Base-by-base conservation (phyloP, 257 asterid genomes). In the Rubia yunnanensis region DNA sequence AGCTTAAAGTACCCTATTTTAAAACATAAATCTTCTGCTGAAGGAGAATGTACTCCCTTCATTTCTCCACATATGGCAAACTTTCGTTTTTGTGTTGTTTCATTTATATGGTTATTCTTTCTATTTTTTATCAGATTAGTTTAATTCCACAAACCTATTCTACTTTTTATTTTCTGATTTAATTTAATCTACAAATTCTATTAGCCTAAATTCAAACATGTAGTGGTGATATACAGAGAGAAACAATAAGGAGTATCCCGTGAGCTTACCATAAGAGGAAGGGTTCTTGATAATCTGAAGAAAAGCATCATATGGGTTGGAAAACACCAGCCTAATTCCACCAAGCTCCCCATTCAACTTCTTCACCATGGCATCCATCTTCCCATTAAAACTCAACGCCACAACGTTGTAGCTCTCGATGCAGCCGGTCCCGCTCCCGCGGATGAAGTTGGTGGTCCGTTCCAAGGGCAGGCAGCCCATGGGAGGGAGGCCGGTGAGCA, bases 391-490 rank as follows among this genome's bases (percentile, higher is more conserved):
- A 39, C 59, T 76, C 59, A 66, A 20, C 1, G 97, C 96, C 48
- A 92, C 91, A 1, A 1, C 34, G 28, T 92, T 92, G 77, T 92
- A 92, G 23, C 71, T 72, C 6, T 92, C 88, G 72, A 73, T 66
- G 77, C 98, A 92, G 6, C 58, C 81, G 41, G 70, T 71, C 20
- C 96, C 98, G 49, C 78, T 70, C 18, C 98, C 98, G 62, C 78
- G 78, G 4, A 89, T 49, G 54, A 69, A 85, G 30, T 84, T 91
- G 3, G 86, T 85, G 18, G 86, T 67, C 74, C 98, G 83, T 77
- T 91, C 98, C 68, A 91, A 26, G 3, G 96, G 98, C 59, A 91
- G 65, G 70, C 98, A 91, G 5, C 98, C 98, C 95, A 91, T 91
- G 22, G 98, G 98, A 1, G 96, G 96, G 14, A 91, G 81, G 60